These are phyloP conservation scores for Neopestalotiopsis sp. DNA, from an alignment of 2,329 filamentous ascomycete species.

Conservation along the genomic window DNA sequence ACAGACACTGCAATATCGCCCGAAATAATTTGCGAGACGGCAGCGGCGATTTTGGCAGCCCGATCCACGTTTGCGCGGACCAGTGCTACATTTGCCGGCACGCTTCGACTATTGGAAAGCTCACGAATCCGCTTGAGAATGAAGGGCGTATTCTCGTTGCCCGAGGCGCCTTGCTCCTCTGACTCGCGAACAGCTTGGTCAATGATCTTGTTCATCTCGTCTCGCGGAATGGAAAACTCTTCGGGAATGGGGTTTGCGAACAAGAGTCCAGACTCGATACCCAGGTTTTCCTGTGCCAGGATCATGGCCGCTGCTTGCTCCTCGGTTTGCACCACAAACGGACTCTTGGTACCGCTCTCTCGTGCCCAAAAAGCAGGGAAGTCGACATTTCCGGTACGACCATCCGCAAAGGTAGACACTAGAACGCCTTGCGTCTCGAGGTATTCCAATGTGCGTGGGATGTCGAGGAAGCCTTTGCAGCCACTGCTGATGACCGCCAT, in stretches of 20 bases:
- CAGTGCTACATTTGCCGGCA: constrained; percentile 74
- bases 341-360: constrained; percentile 83
- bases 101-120: constrained; percentile 73
- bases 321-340: constrained; percentile 75
- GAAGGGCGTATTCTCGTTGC: constrained; percentile 84
- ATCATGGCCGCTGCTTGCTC: constrained; percentile 89
- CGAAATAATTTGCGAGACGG: constrained; percentile 53
- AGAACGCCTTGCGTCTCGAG: constrained; percentile 76
- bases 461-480: constrained; percentile 95
- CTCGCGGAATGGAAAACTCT: constrained; percentile 70
- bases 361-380: constrained; percentile 94
- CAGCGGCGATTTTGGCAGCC: constrained; percentile 60
- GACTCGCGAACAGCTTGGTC: constrained; percentile 71
- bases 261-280: constrained; percentile 78
- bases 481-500: constrained; percentile 89
- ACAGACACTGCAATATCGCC: constrained; percentile 28
- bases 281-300: constrained; percentile 74
- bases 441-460: constrained; percentile 83
- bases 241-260: constrained; percentile 89
- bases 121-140: constrained; percentile 81
- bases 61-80: constrained; percentile 59
- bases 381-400: constrained; percentile 72
- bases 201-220: constrained; percentile 74
- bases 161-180: constrained; percentile 68
- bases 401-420: constrained; percentile 90